A percentile compares a stretch with the other conserved stretches of the same genome.
Evolutionary conservation across 768 basidiomycete species (phyloP).

Genomic region (Tephrocybe sp.): DNA sequence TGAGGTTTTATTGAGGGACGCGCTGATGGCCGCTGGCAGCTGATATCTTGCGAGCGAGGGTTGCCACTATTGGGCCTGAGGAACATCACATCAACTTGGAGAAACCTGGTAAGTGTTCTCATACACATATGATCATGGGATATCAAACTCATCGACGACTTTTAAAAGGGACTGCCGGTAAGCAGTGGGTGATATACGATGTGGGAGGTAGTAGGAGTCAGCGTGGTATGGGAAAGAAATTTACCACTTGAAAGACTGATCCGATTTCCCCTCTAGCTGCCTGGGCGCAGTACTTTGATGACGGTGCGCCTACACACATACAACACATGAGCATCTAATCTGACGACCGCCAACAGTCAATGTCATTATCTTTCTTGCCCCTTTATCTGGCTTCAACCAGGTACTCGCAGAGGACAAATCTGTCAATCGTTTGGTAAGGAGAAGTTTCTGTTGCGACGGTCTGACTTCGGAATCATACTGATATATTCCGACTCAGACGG

Average conservation of each 20-base stretch:
- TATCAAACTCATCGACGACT: neutral
- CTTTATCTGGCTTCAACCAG: conserved; percentile 66
- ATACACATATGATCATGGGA: neutral
- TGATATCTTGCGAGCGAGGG: conserved; percentile 63
- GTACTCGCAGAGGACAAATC: conserved; percentile 56
- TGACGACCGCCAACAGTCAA: conserved; percentile 39
- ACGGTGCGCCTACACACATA: conserved; percentile 37
- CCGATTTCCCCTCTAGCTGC: conserved; percentile 37
- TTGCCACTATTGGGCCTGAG: conserved; percentile 65
- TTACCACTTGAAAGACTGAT: neutral
- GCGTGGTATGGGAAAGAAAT: conserved; percentile 38
- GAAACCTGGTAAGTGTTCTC: conserved; percentile 26
- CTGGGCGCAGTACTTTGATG: conserved; percentile 72
- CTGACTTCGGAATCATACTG: neutral
- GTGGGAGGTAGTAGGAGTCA: conserved; percentile 62
- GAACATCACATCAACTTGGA: conserved; percentile 60
- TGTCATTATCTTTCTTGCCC: conserved; percentile 66
- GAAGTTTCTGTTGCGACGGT: neutral
- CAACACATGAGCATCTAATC: neutral
- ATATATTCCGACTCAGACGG: conserved; percentile 35
- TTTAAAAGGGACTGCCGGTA: conserved; percentile 26
- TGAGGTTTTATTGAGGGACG: neutral
- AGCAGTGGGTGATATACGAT: conserved; percentile 66
- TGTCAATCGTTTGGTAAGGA: conserved; percentile 60
- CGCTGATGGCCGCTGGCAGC: conserved; percentile 30